Conservation (phyloP, 306 rosid species). For the Canavalia ensiformis region DNA sequence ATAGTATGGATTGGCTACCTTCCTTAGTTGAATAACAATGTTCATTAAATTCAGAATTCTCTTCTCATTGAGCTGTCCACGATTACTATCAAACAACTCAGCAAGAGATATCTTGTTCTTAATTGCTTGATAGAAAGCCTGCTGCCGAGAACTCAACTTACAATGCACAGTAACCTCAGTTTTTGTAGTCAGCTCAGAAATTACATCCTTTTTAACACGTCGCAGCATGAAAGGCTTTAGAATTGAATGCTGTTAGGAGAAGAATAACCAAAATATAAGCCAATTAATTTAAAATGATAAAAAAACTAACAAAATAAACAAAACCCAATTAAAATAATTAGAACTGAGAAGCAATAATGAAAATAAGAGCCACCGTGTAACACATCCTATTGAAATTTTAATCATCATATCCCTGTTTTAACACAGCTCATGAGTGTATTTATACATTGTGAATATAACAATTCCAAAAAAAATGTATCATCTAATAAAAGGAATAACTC, state of each 20-base stretch:
- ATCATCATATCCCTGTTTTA: constrained; percentile 29
- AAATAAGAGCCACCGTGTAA: constrained; percentile 29
- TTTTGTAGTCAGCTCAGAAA: constrained; percentile 92
- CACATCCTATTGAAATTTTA: constrained; percentile 15
- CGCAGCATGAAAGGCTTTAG: constrained; percentile 98
- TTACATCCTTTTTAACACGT: constrained; percentile 90
- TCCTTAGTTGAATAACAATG: constrained; percentile 95
- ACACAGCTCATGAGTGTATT: constrained; percentile 5
- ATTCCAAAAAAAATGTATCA: background rate
- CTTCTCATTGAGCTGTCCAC: constrained; percentile 92
- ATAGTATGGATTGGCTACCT: constrained; percentile 61
- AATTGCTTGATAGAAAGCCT: constrained; percentile 97
- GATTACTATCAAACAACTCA: constrained; percentile 89
- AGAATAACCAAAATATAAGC: constrained; percentile 11
- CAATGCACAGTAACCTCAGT: constrained; percentile 96
- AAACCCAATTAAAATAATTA: background rate
- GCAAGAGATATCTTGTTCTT: constrained; percentile 99
- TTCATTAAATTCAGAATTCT: constrained; percentile 91
- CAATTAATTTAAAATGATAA: no score
- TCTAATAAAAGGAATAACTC: constrained; percentile 30
- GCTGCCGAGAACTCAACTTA: constrained; percentile 97
- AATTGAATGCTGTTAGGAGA: constrained; percentile 84
- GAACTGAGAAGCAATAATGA: constrained; percentile 27
- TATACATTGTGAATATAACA: constrained; percentile 18
- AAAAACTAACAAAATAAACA: background rate